Evolutionary conservation across 257 asterid genomes (phyloP).

Genomic region (Gentiana straminea): DNA sequence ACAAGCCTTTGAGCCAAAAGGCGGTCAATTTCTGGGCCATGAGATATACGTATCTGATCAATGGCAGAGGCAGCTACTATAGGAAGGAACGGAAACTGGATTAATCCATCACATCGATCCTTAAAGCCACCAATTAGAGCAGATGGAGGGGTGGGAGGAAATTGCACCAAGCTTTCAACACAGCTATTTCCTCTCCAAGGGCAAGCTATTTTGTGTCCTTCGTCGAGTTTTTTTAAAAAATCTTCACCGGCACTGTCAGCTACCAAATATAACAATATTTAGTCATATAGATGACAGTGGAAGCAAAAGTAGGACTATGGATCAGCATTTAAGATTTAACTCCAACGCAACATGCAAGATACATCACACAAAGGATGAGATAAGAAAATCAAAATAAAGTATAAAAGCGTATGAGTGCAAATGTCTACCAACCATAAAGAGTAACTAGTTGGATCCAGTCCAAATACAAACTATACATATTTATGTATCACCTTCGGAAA

Average conservation of each 20-base stretch:
- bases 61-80: slow-evolving; percentile 67
- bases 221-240: slow-evolving; percentile 67
- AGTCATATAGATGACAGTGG: slow-evolving; percentile 12
- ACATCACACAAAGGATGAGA: too few species aligned
- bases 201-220: slow-evolving; percentile 66
- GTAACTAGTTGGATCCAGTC: too few species aligned
- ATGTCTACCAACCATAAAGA: not conserved
- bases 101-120: slow-evolving; percentile 95
- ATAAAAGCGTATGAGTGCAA: not conserved
- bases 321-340: not conserved
- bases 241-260: slow-evolving; percentile 75
- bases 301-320: slow-evolving; percentile 9
- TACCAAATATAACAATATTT: slow-evolving; percentile 25
- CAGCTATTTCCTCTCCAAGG: slow-evolving; percentile 95
- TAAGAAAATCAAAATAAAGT: too few species aligned
- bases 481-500: slow-evolving; percentile 60
- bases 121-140: slow-evolving; percentile 96
- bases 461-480: too few species aligned
- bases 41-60: slow-evolving; percentile 64
- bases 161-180: slow-evolving; percentile 95
- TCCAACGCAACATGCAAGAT: too few species aligned
- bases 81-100: slow-evolving; percentile 95
- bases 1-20: slow-evolving; percentile 64
- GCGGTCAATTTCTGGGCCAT: slow-evolving; percentile 81
- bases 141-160: slow-evolving; percentile 98